Evolutionary conservation across 2,329 filamentous ascomycete species (phyloP).

Genomic region (Stromatinia cepivora): DNA sequence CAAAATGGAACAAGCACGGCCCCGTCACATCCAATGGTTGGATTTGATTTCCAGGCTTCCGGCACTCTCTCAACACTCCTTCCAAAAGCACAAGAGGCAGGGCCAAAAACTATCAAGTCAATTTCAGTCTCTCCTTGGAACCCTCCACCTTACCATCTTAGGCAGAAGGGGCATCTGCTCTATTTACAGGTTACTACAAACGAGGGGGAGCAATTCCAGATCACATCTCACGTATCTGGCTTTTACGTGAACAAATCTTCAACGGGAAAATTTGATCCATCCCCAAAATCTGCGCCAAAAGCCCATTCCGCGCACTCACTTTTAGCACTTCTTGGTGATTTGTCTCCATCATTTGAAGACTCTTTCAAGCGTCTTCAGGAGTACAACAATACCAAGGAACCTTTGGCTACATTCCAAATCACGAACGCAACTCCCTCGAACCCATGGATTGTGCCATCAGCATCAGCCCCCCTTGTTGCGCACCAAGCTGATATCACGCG

Average conservation of each 20-base stretch:
- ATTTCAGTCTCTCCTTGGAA: constrained; percentile 93
- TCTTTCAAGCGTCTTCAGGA: constrained; percentile 80
- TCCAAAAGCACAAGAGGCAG: constrained; percentile 62
- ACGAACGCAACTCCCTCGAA: constrained; percentile 90
- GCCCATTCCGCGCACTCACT: constrained; percentile 80
- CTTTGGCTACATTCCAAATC: constrained; percentile 90
- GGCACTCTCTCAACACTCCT: constrained; percentile 71
- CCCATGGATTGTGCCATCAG: constrained; percentile 82
- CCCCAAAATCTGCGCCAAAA: constrained; percentile 76
- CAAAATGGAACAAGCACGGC: constrained; percentile 42
- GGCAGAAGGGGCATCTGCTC: constrained; percentile 87
- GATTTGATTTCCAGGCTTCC: constrained; percentile 74
- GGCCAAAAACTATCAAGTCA: constrained; percentile 88
- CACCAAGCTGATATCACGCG: constrained; percentile 84
- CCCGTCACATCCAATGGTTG: constrained; percentile 58
- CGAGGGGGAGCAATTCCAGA: constrained; percentile 91
- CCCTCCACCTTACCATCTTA: constrained; percentile 86
- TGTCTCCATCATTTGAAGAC: constrained; percentile 80
- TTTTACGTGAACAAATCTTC: constrained; percentile 98
- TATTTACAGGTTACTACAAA: constrained; percentile 88
- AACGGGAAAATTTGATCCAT: constrained; percentile 92
- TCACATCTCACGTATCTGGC: constrained; percentile 89
- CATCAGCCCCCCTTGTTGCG: constrained; percentile 61
- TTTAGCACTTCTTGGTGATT: constrained; percentile 70
- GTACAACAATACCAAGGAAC: constrained; percentile 80